Conservation (phyloP, 495 filamentous ascomycete species). For the Clavariopsis aquatica region DNA sequence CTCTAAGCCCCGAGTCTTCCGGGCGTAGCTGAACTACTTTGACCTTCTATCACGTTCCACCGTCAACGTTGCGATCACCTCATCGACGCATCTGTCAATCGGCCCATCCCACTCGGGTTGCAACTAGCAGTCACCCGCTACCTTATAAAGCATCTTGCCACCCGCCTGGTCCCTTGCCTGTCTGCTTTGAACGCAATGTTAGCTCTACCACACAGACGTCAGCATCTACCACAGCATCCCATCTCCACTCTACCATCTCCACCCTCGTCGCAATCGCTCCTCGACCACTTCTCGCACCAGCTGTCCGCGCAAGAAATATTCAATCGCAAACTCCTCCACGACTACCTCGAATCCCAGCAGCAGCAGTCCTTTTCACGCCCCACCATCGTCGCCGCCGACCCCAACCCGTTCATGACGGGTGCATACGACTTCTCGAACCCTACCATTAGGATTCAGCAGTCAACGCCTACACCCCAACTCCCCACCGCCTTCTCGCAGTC, state of each 20-base stretch:
- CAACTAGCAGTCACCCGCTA: conserved; percentile 23
- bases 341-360: conserved; percentile 38
- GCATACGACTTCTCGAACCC: conserved; percentile 37
- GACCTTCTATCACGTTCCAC: conserved; percentile 34
- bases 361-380: conserved; percentile 27
- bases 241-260: conserved; percentile 30
- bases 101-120: conserved; percentile 8
- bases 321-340: conserved; percentile 33
- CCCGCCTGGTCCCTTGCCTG: conserved; percentile 31
- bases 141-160: conserved; percentile 38
- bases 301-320: conserved; percentile 20
- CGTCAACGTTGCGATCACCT: conserved; percentile 35
- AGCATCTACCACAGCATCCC: conserved; percentile 27
- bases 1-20: conserved; percentile 21
- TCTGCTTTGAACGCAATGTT: conserved; percentile 29
- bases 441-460: conserved; percentile 41
- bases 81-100: conserved; percentile 21
- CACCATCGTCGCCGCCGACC: conserved; percentile 17
- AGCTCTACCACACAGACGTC: conserved; percentile 36
- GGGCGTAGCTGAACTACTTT: conserved; percentile 18
- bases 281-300: conserved; percentile 29
- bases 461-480: conserved; percentile 38
- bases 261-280: conserved; percentile 23
- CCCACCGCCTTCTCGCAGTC: conserved; percentile 27
- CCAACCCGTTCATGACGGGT: conserved; percentile 38